Conservation (phyloP, 371 early-diverging fungal species). For the Polyrhizophydium stewartii region DNA sequence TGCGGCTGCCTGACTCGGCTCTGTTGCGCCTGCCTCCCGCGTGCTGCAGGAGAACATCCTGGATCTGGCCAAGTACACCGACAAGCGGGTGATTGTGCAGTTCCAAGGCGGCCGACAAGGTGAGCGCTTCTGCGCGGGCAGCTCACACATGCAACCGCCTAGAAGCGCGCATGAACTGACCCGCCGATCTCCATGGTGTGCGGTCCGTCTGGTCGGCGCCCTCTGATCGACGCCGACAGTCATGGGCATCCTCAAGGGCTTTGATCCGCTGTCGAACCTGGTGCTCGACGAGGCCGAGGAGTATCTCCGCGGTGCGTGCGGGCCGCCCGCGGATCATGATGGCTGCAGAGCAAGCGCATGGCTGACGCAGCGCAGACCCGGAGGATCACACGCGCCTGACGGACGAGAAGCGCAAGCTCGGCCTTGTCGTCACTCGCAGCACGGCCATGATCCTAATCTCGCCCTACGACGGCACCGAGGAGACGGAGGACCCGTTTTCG, state of each 20-base stretch:
- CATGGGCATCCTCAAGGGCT: slow-evolving; percentile 86
- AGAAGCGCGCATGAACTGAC: no score
- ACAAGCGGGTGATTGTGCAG: slow-evolving; percentile 87
- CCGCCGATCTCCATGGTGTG: background rate
- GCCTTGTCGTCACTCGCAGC: slow-evolving; percentile 87
- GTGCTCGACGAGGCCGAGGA: slow-evolving; percentile 91
- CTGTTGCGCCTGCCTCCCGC: background rate
- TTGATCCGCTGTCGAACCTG: slow-evolving; percentile 87
- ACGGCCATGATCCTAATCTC: slow-evolving; percentile 85
- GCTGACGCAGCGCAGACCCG: slow-evolving; percentile 44
- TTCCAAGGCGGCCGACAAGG: slow-evolving; percentile 95
- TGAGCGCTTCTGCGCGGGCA: slow-evolving; percentile 24
- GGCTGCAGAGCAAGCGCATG: background rate
- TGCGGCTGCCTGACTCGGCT: background rate
- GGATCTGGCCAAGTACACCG: slow-evolving; percentile 87
- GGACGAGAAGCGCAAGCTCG: slow-evolving; percentile 67
- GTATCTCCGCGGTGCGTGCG: slow-evolving; percentile 59
- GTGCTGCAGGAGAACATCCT: slow-evolving; percentile 69
- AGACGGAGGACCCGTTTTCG: slow-evolving; percentile 82
- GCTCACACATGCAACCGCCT: no score
- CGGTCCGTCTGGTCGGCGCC: background rate
- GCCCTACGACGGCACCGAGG: slow-evolving; percentile 86
- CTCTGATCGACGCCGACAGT: slow-evolving; percentile 46
- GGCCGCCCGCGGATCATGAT: background rate
- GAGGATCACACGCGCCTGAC: slow-evolving; percentile 59